A percentile compares a stretch with the other conserved stretches of the same genome.
phyloP scores from a whole-genome alignment of 2,329 filamentous ascomycete genomes.

The Arthrobotrys entomopaga region DNA sequence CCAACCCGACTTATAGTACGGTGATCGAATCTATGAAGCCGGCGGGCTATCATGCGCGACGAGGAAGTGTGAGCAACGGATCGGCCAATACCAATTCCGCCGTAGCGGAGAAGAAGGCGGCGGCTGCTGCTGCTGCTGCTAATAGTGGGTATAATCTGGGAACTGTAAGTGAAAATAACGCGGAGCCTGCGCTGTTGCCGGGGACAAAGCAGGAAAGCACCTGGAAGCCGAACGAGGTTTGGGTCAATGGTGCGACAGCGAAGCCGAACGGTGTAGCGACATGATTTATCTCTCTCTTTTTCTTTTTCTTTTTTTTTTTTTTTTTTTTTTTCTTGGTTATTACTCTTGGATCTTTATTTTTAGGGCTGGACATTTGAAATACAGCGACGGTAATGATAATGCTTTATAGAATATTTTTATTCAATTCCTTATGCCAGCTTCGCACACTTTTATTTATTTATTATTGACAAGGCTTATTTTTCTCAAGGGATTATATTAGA shows the following conservation, averaged over 20 bases:
- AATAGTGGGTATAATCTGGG: constrained; percentile 59
- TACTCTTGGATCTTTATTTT: constrained; percentile 47
- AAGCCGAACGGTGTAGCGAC: constrained; percentile 40
- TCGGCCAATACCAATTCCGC: constrained; percentile 41
- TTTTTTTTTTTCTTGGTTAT: background rate
- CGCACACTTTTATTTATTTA: constrained; percentile 1
- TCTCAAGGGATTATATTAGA: constrained; percentile 21
- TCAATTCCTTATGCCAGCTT: background rate
- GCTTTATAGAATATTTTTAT: constrained; percentile 28
- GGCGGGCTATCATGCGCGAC: constrained; percentile 32
- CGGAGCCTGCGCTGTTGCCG: constrained; percentile 70
- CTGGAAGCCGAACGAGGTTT: constrained; percentile 67
- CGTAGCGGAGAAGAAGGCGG: constrained; percentile 37
- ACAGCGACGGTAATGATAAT: constrained; percentile 35
- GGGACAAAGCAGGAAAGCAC: constrained; percentile 88
- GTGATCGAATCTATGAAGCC: constrained; percentile 35
- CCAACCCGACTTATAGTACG: constrained; percentile 60
- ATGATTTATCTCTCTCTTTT: constrained; percentile 1
- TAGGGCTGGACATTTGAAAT: constrained; percentile 6
- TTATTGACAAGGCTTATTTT: background rate
- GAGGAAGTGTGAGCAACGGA: constrained; percentile 53
- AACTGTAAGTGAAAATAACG: constrained; percentile 63
- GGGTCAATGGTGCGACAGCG: constrained; percentile 33
- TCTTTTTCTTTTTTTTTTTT: too few species aligned
- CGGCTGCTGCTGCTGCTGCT: constrained; percentile 5